Conservation (phyloP, 1,139 yeast species). For the Nadsonia starkeyi-henricii region DNA sequence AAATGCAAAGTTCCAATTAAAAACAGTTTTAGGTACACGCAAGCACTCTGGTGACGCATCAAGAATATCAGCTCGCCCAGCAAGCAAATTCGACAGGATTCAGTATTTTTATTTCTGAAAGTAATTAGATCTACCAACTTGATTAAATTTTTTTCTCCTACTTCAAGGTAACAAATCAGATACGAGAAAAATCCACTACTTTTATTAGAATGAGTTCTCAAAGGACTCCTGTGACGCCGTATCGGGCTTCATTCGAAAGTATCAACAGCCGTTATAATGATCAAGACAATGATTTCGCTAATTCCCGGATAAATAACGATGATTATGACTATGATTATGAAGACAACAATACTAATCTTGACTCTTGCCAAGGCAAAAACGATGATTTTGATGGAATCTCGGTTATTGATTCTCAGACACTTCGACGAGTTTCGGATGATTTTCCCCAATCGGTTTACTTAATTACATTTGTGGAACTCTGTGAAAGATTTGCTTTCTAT, state of each 20-base stretch:
- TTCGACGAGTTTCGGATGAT: conserved; percentile 21
- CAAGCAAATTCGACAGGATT: too few relatives aligned
- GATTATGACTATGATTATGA: neutral
- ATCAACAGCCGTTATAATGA: neutral
- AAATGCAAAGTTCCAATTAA: too few relatives aligned
- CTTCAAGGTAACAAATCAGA: too few relatives aligned
- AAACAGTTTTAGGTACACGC: too few relatives aligned
- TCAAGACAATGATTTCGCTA: neutral
- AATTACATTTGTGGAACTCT: conserved; percentile 64
- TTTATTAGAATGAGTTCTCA: neutral
- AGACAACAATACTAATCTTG: neutral
- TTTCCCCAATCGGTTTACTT: conserved; percentile 45
- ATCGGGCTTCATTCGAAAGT: neutral
- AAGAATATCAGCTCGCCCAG: too few relatives aligned
- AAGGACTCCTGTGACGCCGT: neutral
- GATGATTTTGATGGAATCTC: neutral
- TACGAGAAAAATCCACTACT: neutral
- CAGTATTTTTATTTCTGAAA: neutral
- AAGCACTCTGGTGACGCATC: too few relatives aligned
- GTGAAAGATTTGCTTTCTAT: conserved; percentile 73
- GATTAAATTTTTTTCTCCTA: too few relatives aligned
- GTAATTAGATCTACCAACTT: neutral
- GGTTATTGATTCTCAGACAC: neutral
- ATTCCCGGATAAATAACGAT: neutral
- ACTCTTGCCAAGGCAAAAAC: neutral